Evolutionary conservation across 768 basidiomycete species (phyloP), one percentile per base, ranked within the genome.

Genomic region (Phaeolepiota aurea): DNA sequence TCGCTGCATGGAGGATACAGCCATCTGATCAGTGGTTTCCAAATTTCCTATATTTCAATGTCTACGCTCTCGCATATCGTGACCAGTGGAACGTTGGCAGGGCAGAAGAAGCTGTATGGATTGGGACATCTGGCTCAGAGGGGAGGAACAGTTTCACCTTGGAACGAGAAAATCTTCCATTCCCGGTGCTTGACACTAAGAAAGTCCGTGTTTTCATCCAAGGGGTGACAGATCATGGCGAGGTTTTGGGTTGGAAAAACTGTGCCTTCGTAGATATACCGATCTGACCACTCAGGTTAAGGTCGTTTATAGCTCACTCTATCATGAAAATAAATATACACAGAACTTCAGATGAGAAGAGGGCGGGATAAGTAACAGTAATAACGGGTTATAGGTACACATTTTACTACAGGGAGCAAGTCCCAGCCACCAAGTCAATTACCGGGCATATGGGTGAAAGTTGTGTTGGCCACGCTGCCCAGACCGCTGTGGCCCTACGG

Each of bases 391-490:
- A 40, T 40, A 30, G 7, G 25, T 40, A 30, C 23, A 30, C 10
- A 11, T 20, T 10, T 10, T 9, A 40, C 13, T n/a, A 40, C 4
- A 23, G 5, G 18, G 30, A 40, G 18, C 9, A 40, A 40, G 5
- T 40, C n/a, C 21, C 7, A 28, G 13, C 5, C n/a, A 28, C 38
- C 5, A 16, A 30, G 5, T 5, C 7, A 22, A 40, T 40, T 25
- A 86, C 48, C 86, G 81, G 21, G 84, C 81, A 50, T 90, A 90
- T 0, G 87, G 87, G 51, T 89, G 87, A 62, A 83, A 90, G 48
- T 78, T 76, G 59, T 88, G 85, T 52, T 84, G 80, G 22, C 87
- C 85, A 23, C 86, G 65, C 51, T 82, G 79, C 5, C 77, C 69
- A 9, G 76, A 72, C 41, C 87, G 70, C 58, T 86, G 83, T 2